A percentile compares a stretch with the other conserved stretches of the same genome.
These are phyloP conservation scores for Plectosphaerella sp. DNA, from an alignment of 2,329 filamentous ascomycete species.

Conservation along the genomic window DNA sequence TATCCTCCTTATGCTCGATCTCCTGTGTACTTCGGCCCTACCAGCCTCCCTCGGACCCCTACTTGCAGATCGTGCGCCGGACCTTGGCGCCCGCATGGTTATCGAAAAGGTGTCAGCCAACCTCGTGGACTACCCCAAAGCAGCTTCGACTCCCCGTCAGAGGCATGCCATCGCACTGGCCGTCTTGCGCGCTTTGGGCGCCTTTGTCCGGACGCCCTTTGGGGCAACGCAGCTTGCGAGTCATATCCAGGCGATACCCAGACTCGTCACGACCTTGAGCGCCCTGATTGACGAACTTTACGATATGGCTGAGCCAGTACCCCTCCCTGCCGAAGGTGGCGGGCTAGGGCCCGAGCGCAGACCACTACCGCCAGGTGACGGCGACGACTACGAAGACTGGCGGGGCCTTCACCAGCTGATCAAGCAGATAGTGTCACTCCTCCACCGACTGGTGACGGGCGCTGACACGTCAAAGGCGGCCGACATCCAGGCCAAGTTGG, in stretches of 20 bases:
- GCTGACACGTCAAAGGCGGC: constrained; percentile 37
- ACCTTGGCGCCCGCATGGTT: constrained; percentile 39
- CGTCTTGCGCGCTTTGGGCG: constrained; percentile 49
- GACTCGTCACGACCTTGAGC: constrained; percentile 62
- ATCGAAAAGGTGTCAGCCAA: constrained; percentile 61
- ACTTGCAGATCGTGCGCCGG: constrained; percentile 33
- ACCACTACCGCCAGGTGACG: neutral
- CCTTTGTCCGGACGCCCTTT: constrained; percentile 58
- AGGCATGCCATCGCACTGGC: constrained; percentile 40
- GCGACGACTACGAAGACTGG: constrained; percentile 4
- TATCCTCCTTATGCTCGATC: constrained; percentile 58
- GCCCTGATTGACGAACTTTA: constrained; percentile 71
- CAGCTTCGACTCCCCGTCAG: constrained; percentile 31
- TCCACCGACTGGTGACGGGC: constrained; percentile 49
- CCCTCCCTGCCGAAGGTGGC: neutral
- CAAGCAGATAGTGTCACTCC: constrained; percentile 40
- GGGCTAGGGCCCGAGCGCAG: neutral
- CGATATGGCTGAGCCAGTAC: constrained; percentile 27
- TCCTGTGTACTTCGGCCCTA: constrained; percentile 64
- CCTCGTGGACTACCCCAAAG: constrained; percentile 52
- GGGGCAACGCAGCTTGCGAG: constrained; percentile 61
- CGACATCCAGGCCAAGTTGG: constrained; percentile 69
- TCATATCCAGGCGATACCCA: constrained; percentile 67
- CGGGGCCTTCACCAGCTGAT: constrained; percentile 38
- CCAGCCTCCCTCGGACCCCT: constrained; percentile 64